These are phyloP conservation scores for Linderina pennispora DNA, from an alignment of 192 early-diverging fungal species.

Conservation along the genomic window DNA sequence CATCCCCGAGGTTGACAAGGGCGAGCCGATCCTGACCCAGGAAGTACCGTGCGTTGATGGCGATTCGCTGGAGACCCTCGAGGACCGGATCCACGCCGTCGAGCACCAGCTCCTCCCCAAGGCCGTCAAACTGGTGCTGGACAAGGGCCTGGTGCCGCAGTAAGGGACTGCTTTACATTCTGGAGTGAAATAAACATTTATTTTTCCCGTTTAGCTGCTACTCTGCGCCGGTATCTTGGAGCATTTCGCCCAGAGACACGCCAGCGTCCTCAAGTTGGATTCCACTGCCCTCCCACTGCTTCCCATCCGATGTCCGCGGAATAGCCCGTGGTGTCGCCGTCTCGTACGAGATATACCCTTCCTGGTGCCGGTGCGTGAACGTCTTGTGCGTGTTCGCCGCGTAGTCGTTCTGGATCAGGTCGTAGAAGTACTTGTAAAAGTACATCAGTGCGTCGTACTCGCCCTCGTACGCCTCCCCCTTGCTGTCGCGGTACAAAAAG, in stretches of 20 bases:
- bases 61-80: constrained; percentile 78
- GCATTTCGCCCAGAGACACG: neutral
- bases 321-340: constrained; percentile 7
- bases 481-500: constrained; percentile 83
- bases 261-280: too few species aligned
- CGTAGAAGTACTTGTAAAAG: constrained; percentile 89
- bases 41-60: constrained; percentile 67
- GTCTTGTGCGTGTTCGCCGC: constrained; percentile 47
- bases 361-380: constrained; percentile 52
- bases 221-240: neutral
- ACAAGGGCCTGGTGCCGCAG: neutral
- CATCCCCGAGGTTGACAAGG: constrained; percentile 93
- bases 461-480: constrained; percentile 56
- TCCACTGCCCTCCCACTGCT: too few species aligned
- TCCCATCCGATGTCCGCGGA: too few species aligned
- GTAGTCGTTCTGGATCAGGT: constrained; percentile 78
- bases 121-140: constrained; percentile 49
- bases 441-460: constrained; percentile 85
- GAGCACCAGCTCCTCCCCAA: constrained; percentile 88
- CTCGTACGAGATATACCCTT: constrained; percentile 57
- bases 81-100: constrained; percentile 80
- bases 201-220: neutral
- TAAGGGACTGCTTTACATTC: too few species aligned
- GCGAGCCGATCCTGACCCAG: constrained; percentile 77
- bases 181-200: too few species aligned